phyloP scores from a whole-genome alignment of 352 stramenopile genomes.

The Phytopythium aichiense region DNA sequence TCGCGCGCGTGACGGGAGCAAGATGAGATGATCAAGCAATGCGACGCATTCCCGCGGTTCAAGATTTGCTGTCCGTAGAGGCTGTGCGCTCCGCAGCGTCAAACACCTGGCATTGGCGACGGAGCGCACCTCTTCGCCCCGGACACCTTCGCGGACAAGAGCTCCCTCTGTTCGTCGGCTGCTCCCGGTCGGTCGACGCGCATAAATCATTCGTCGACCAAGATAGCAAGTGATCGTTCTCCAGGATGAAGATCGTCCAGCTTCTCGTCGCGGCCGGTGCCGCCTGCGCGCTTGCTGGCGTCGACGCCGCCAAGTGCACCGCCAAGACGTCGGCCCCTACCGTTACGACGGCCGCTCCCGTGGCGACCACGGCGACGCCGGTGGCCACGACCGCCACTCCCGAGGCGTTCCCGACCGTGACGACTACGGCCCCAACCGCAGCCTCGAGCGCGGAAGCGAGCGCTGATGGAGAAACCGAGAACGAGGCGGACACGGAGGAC shows the following conservation, averaged over 20 bases:
- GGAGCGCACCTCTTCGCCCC: not conserved
- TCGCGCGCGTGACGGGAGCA: no score
- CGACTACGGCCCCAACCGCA: not conserved
- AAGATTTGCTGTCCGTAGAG: not conserved
- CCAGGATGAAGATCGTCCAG: not conserved
- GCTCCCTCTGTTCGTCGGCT: no score
- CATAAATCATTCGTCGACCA: not conserved
- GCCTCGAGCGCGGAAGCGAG: not conserved
- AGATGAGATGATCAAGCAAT: no score
- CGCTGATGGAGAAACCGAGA: not conserved
- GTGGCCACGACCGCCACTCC: no score
- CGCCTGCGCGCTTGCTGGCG: not conserved
- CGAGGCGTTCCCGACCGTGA: not conserved
- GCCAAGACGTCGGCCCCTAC: not conserved
- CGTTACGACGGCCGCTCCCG: not conserved
- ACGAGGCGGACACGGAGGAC: not conserved
- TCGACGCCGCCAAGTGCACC: conserved; percentile 1
- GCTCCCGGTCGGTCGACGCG: no score
- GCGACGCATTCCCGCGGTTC: no score
- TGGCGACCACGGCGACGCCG: not conserved
- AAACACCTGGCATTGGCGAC: not conserved
- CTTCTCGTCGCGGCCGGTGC: not conserved
- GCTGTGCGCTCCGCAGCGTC: not conserved
- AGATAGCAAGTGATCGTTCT: not conserved
- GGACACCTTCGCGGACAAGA: not conserved